These are phyloP conservation scores for Aureobasidium uvarum DNA, from an alignment of 2,329 filamentous ascomycete genomes.

Conservation along the genomic window DNA sequence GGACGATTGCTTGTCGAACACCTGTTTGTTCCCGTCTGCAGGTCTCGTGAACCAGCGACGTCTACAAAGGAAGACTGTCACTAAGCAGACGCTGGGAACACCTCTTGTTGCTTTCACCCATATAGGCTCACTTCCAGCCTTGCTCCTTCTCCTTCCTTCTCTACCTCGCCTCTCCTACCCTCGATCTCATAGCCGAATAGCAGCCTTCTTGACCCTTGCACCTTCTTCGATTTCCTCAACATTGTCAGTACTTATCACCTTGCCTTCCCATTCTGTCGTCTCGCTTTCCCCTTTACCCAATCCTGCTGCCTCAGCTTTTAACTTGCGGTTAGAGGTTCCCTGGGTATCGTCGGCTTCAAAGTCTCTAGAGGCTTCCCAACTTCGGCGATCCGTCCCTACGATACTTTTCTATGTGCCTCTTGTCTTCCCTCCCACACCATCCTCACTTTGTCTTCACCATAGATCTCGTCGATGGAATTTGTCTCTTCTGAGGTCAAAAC, in stretches of 20 bases:
- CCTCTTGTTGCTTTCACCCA: neutral
- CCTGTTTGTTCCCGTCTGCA: conserved; percentile 6
- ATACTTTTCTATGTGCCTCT: neutral
- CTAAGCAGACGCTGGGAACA: neutral
- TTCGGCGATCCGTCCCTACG: neutral
- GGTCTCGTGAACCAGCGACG: neutral
- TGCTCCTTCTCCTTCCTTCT: neutral
- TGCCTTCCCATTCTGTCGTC: neutral
- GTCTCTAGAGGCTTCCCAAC: neutral
- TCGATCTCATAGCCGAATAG: neutral
- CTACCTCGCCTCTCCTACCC: neutral
- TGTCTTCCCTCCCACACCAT: too few species aligned
- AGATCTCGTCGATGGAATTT: neutral
- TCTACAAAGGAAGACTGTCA: neutral
- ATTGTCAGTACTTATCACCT: neutral
- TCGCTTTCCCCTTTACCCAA: neutral
- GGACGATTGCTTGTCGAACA: neutral
- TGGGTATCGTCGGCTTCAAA: neutral
- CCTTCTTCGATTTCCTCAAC: neutral
- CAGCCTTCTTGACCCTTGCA: neutral
- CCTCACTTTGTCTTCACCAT: neutral
- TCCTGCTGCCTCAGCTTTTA: neutral
- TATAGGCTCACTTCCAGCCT: neutral
- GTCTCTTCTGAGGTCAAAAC: neutral
- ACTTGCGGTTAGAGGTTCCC: neutral